Percentiles rank a stretch among this genome's conserved stretches.
These are phyloP conservation scores for Dothidotthia symphoricarpi DNA, from an alignment of 2,329 filamentous ascomycete species.

Conservation along the genomic window DNA sequence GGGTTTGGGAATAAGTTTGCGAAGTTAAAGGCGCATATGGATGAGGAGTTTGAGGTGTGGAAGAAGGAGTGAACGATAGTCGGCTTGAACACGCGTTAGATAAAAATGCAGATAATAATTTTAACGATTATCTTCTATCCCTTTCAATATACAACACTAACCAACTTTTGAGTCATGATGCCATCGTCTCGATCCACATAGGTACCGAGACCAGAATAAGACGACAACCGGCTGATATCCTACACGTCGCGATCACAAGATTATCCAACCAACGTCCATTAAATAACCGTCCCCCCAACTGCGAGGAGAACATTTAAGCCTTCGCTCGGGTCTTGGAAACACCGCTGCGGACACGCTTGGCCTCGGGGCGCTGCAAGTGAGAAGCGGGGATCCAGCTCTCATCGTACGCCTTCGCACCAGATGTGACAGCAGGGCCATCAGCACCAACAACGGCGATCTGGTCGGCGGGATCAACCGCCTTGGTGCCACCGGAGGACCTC, in stretches of 20 bases:
- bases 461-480: conserved; percentile 63
- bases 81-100: no score
- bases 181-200: no score
- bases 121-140: no score
- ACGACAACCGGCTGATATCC: no score
- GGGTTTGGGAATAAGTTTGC: conserved; percentile 74
- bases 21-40: conserved; percentile 72
- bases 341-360: conserved; percentile 57
- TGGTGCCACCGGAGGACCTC: conserved; percentile 59
- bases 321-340: conserved; percentile 43
- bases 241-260: no score
- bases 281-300: background rate
- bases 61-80: conserved; percentile 50
- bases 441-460: conserved; percentile 64
- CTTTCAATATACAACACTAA: conserved; percentile 19
- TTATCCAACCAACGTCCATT: background rate
- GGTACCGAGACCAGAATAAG: no score
- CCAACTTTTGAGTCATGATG: conserved; percentile 18
- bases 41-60: conserved; percentile 73
- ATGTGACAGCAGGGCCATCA: conserved; percentile 68
- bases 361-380: conserved; percentile 83
- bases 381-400: conserved; percentile 90
- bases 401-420: conserved; percentile 74
- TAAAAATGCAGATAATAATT: no score
- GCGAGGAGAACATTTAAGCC: conserved; percentile 18